A percentile compares a stretch with the other conserved stretches of the same genome.
These are phyloP conservation scores for Saturnispora ahearnii DNA, from an alignment of 805 yeast species.

Conservation along the genomic window DNA sequence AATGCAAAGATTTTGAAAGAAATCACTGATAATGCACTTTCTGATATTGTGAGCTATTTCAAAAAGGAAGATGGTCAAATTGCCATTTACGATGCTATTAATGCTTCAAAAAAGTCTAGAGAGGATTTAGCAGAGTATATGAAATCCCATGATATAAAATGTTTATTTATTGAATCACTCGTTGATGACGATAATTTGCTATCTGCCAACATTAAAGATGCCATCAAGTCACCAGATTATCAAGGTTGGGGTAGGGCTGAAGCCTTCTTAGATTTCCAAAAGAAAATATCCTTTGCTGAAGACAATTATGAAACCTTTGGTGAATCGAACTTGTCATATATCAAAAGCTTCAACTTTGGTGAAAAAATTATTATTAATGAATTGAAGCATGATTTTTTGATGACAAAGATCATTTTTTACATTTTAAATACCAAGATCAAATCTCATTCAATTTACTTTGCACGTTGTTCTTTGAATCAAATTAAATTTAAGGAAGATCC, in stretches of 20 bases:
- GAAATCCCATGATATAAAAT: conserved; percentile 53
- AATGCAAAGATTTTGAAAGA: conserved; percentile 44
- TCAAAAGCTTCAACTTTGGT: conserved; percentile 87
- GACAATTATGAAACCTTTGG: conserved; percentile 68
- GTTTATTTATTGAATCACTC: conserved; percentile 79
- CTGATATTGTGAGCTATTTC: conserved; percentile 65
- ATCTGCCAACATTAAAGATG: conserved; percentile 71
- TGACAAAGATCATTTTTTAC: conserved; percentile 85
- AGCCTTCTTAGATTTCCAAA: conserved; percentile 71
- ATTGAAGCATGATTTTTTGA: conserved; percentile 78
- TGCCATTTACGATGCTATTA: conserved; percentile 93
- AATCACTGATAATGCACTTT: conserved; percentile 54
- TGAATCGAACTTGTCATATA: conserved; percentile 52
- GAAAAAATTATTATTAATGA: conserved; percentile 72
- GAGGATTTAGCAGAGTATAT: conserved; percentile 46
- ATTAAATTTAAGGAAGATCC: conserved; percentile 68
- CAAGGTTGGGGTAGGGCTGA: conserved; percentile 59
- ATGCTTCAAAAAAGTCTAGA: conserved; percentile 68
- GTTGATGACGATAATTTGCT: conserved; percentile 66
- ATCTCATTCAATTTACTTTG: conserved; percentile 86
- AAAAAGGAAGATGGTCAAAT: conserved; percentile 79
- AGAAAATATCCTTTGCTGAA: conserved; percentile 58
- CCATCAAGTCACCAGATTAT: conserved; percentile 83
- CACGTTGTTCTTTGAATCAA: conserved; percentile 61
- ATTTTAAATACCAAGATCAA: conserved; percentile 85